These are phyloP conservation scores for Leccinum aurantiacum DNA, from an alignment of 768 basidiomycete genomes.

Conservation along the genomic window DNA sequence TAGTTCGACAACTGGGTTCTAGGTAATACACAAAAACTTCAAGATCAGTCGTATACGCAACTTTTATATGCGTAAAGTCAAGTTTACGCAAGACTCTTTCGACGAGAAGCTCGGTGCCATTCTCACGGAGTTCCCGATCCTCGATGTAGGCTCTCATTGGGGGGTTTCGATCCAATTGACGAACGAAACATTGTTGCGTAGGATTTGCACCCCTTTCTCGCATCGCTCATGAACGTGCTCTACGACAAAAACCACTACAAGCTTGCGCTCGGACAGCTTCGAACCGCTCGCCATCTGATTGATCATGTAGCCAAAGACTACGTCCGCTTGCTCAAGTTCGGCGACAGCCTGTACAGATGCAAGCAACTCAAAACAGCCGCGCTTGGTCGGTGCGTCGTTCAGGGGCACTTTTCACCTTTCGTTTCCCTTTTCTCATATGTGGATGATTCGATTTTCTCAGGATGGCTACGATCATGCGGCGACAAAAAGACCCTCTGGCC, in stretches of 20 bases:
- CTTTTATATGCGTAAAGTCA: slow-evolving; percentile 99
- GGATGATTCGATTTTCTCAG: slow-evolving; percentile 36
- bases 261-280: slow-evolving; percentile 94
- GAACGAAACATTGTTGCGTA: slow-evolving; percentile 25
- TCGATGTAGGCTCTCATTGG: slow-evolving; percentile 69
- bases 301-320: slow-evolving; percentile 98
- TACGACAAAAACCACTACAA: slow-evolving; percentile 99
- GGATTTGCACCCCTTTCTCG: slow-evolving; percentile 95
- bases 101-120: slow-evolving; percentile 95
- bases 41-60: slow-evolving; percentile 98
- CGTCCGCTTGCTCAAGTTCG: slow-evolving; percentile 94
- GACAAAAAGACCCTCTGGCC: slow-evolving; percentile 97
- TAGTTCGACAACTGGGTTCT: slow-evolving; percentile 1
- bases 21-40: slow-evolving; percentile 99
- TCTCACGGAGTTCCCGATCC: slow-evolving; percentile 93
- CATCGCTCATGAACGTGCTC: slow-evolving; percentile 94
- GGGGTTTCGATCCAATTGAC: neutral
- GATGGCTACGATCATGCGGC: slow-evolving; percentile 98
- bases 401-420: neutral
- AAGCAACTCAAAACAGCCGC: slow-evolving; percentile 98
- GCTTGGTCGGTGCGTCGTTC: slow-evolving; percentile 78
- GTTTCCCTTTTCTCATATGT: slow-evolving; percentile 2
- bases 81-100: slow-evolving; percentile 95
- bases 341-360: slow-evolving; percentile 95
- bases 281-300: slow-evolving; percentile 93